Conservation (phyloP, 2,329 filamentous ascomycete species). For the Aspergillus ochraceoroseus region DNA sequence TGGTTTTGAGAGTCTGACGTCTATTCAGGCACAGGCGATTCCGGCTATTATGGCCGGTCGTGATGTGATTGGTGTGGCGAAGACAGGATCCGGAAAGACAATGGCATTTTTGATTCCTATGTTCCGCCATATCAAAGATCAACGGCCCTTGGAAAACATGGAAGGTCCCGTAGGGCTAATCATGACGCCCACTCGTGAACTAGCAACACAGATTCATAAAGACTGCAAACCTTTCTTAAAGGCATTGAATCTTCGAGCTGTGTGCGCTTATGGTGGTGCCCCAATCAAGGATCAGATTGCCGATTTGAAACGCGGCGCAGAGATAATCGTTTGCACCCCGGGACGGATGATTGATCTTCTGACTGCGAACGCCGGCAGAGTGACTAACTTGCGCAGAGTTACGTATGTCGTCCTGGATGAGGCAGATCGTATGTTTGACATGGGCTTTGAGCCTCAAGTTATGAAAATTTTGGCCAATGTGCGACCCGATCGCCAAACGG, state of each 20-base stretch:
- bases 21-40: slow-evolving; percentile 92
- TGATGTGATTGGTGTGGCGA: slow-evolving; percentile 93
- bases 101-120: slow-evolving; percentile 92
- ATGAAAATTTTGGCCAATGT: slow-evolving; percentile 94
- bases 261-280: slow-evolving; percentile 90
- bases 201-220: slow-evolving; percentile 87
- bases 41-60: slow-evolving; percentile 93
- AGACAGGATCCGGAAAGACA: slow-evolving; percentile 96
- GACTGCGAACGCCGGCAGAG: slow-evolving; percentile 86
- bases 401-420: slow-evolving; percentile 96
- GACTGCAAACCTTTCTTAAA: slow-evolving; percentile 95
- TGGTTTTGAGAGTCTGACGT: slow-evolving; percentile 81
- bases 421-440: slow-evolving; percentile 98
- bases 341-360: slow-evolving; percentile 94
- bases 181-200: slow-evolving; percentile 88
- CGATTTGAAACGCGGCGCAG: slow-evolving; percentile 87
- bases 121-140: slow-evolving; percentile 97
- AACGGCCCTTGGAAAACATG: slow-evolving; percentile 70
- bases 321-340: slow-evolving; percentile 92
- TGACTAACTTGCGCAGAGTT: slow-evolving; percentile 82
- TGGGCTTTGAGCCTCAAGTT: slow-evolving; percentile 98
- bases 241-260: slow-evolving; percentile 73
- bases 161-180: slow-evolving; percentile 87
- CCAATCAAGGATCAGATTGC: slow-evolving; percentile 98
- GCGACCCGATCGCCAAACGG: slow-evolving; percentile 85